Evolutionary conservation across 1,139 yeast genomes (phyloP).

Genomic region (Tardiomyces depauwii): DNA sequence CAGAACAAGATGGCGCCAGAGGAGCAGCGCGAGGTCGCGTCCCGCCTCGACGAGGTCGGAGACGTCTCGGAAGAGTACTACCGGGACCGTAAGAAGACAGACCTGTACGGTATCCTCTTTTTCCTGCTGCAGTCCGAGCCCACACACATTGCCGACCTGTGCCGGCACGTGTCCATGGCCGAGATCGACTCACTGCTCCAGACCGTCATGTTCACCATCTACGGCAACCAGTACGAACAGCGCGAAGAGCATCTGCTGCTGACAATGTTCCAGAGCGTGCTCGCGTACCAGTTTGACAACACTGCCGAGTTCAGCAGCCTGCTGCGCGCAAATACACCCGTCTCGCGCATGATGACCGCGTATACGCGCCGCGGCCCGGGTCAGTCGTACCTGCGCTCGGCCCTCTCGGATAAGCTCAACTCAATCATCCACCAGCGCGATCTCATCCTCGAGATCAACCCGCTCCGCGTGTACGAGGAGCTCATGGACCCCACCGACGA

Average conservation of each 20-base stretch:
- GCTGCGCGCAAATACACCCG: constrained; percentile 32
- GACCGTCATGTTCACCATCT: constrained; percentile 34
- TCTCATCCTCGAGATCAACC: constrained; percentile 27
- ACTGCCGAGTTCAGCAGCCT: constrained; percentile 29
- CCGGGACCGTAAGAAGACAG: constrained; percentile 22
- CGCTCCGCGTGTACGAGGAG: constrained; percentile 27
- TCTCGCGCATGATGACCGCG: constrained; percentile 34
- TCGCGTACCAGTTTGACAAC: constrained; percentile 29
- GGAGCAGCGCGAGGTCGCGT: constrained; percentile 28
- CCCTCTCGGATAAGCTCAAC: constrained; percentile 23
- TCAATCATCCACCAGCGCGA: constrained; percentile 22
- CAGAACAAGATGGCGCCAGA: constrained; percentile 31
- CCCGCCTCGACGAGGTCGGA: constrained; percentile 19
- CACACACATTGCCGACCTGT: constrained; percentile 27
- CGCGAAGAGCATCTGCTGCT: constrained; percentile 31
- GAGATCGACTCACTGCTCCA: constrained; percentile 32
- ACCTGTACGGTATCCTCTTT: constrained; percentile 28
- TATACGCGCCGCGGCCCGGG: constrained; percentile 34
- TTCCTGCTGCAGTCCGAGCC: constrained; percentile 32
- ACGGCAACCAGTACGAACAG: constrained; percentile 33
- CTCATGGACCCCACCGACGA: constrained; percentile 16
- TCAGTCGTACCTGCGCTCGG: constrained; percentile 29
- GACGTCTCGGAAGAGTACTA: constrained; percentile 13
- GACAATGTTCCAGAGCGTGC: constrained; percentile 30
- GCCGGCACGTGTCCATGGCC: constrained; percentile 28